A percentile compares a stretch with the other conserved stretches of the same genome.
Evolutionary conservation across 192 early-diverging fungal genomes (phyloP).

Genomic region (Coemansia sp.): DNA sequence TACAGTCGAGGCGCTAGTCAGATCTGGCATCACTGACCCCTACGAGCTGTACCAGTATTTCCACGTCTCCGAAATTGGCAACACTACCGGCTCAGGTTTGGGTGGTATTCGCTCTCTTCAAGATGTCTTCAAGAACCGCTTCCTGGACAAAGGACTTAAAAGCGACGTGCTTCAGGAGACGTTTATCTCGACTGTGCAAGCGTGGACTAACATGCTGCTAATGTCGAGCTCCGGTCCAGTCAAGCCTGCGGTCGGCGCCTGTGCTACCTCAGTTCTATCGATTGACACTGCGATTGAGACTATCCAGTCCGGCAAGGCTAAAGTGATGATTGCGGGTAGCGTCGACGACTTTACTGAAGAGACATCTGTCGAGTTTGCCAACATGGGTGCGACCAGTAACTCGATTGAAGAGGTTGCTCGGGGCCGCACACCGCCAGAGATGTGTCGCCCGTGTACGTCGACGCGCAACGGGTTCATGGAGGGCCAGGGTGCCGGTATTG

Average conservation of each 20-base stretch:
- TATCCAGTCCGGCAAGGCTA: conserved; percentile 87
- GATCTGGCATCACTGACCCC: conserved; percentile 92
- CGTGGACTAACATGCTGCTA: conserved; percentile 94
- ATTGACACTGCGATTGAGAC: conserved; percentile 89
- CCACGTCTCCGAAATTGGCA: conserved; percentile 93
- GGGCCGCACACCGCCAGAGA: conserved; percentile 83
- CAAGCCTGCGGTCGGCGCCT: conserved; percentile 76
- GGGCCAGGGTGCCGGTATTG: conserved; percentile 84
- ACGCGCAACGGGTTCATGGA: conserved; percentile 93
- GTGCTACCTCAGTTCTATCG: conserved; percentile 89
- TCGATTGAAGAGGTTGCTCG: conserved; percentile 77
- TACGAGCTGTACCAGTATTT: conserved; percentile 97
- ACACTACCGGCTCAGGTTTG: conserved; percentile 83
- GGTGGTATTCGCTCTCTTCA: conserved; percentile 77
- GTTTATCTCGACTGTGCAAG: conserved; percentile 95
- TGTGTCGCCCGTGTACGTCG: conserved; percentile 88
- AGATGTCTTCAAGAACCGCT: conserved; percentile 73
- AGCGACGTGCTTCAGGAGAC: conserved; percentile 88
- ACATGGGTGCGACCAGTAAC: conserved; percentile 94
- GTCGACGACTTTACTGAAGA: conserved; percentile 90
- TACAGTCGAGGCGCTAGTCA: conserved; percentile 87
- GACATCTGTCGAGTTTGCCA: conserved; percentile 87
- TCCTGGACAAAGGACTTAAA: conserved; percentile 74
- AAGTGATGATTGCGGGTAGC: conserved; percentile 88
- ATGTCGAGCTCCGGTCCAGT: conserved; percentile 92